These are phyloP conservation scores for Alliaria petiolata DNA, from an alignment of 345 rosid species.

Conservation along the genomic window DNA sequence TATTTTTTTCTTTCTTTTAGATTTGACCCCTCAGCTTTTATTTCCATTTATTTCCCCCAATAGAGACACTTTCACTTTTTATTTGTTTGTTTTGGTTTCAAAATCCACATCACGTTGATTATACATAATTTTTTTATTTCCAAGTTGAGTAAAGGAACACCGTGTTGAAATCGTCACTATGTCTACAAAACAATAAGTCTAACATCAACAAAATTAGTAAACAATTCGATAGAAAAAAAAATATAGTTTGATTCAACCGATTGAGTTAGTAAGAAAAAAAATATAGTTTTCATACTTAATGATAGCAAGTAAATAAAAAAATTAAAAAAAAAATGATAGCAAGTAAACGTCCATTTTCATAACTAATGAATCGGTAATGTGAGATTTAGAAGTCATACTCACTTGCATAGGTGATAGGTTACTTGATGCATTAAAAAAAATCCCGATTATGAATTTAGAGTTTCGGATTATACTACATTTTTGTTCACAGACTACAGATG, in stretches of 20 bases:
- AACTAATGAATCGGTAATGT: background rate
- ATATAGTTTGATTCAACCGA: background rate
- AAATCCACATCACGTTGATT: slow-evolving; percentile 14
- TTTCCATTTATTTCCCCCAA: background rate
- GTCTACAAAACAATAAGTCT: background rate
- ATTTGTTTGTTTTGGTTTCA: background rate
- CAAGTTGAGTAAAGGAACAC: background rate
- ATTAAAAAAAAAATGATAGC: too few relatives aligned
- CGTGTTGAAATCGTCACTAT: background rate
- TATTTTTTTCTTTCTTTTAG: background rate
- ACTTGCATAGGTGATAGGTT: background rate
- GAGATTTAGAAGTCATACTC: background rate
- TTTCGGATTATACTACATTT: background rate
- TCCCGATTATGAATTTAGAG: background rate
- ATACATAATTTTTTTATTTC: background rate
- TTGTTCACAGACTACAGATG: background rate
- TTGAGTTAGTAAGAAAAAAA: background rate
- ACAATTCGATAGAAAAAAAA: background rate
- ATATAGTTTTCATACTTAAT: background rate
- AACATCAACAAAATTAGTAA: background rate
- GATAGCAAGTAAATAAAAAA: too few relatives aligned
- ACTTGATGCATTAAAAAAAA: background rate
- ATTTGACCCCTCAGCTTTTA: slow-evolving; percentile 32
- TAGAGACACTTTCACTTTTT: background rate
- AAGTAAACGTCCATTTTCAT: background rate